phyloP scores from a whole-genome alignment of 768 basidiomycete genomes.

The Tricholoma sp. region DNA sequence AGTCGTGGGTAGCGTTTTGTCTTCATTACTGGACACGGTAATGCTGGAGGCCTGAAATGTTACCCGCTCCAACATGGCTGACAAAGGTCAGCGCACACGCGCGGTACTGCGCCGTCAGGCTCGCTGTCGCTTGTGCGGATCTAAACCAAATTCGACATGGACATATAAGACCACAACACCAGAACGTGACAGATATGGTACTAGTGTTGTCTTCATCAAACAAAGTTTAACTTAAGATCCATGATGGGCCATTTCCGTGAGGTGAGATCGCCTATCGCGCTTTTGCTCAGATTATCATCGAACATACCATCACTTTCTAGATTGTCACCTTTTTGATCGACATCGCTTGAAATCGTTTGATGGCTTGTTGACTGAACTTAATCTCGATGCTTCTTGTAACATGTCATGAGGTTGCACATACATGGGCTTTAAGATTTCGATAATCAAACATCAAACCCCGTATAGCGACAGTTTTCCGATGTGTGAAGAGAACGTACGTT shows the following conservation, averaged over 20 bases:
- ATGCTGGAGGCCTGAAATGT: too few species aligned
- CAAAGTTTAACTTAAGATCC: slow-evolving; percentile 7
- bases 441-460: neutral
- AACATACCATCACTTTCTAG: neutral
- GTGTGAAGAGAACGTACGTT: neutral
- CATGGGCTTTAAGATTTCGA: neutral
- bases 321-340: neutral
- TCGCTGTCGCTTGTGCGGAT: neutral
- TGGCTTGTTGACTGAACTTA: neutral
- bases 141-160: neutral
- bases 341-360: slow-evolving; percentile 1
- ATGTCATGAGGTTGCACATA: neutral
- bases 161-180: neutral
- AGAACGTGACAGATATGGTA: neutral
- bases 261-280: slow-evolving; percentile 4
- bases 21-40: neutral
- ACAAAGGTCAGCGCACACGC: neutral
- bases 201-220: neutral
- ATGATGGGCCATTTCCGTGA: neutral
- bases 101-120: neutral
- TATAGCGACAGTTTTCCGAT: neutral
- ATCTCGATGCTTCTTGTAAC: neutral
- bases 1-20: neutral
- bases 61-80: neutral
- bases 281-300: slow-evolving; percentile 1